A percentile compares a stretch with the other conserved stretches of the same genome.
phyloP scores from a whole-genome alignment of 495 filamentous ascomycete genomes.

The Talaromyces thailandensis region DNA sequence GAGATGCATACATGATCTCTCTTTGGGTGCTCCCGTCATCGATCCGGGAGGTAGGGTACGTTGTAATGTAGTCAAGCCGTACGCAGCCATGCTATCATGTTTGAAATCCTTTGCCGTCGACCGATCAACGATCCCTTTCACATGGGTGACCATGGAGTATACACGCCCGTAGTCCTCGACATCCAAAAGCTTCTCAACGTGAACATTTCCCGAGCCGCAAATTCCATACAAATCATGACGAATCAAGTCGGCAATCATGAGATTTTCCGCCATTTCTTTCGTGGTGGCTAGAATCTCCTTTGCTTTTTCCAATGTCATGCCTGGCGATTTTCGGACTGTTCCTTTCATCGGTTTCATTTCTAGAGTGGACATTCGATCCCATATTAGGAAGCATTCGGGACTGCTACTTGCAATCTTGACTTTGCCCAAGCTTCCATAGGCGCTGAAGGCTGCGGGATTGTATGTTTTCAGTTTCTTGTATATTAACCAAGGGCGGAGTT shows the following conservation, averaged over 20 bases:
- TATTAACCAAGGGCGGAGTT: constrained; percentile 50
- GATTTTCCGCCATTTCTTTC: constrained; percentile 91
- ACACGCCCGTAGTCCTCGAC: constrained; percentile 88
- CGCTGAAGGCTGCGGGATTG: constrained; percentile 83
- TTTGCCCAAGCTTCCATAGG: constrained; percentile 62
- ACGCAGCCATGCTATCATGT: constrained; percentile 29
- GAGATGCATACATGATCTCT: constrained; percentile 77
- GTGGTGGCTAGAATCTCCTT: constrained; percentile 58
- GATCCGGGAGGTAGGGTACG: constrained; percentile 75
- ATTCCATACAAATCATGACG: constrained; percentile 84
- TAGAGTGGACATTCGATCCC: constrained; percentile 40
- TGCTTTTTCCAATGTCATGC: constrained; percentile 58
- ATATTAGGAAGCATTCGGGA: constrained; percentile 86
- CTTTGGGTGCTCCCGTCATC: constrained; percentile 96
- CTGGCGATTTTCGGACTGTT: constrained; percentile 66
- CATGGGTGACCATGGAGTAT: constrained; percentile 81
- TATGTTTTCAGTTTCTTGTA: constrained; percentile 60
- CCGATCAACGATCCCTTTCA: constrained; percentile 55
- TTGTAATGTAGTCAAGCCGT: constrained; percentile 69
- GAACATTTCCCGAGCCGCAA: constrained; percentile 56
- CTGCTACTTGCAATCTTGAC: constrained; percentile 72
- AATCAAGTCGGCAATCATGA: constrained; percentile 97
- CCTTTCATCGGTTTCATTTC: constrained; percentile 83
- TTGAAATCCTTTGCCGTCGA: constrained; percentile 24
- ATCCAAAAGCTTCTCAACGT: constrained; percentile 61